Conservation (phyloP, 176 grass and related monocot species). For the Calamus simplicifolius region DNA sequence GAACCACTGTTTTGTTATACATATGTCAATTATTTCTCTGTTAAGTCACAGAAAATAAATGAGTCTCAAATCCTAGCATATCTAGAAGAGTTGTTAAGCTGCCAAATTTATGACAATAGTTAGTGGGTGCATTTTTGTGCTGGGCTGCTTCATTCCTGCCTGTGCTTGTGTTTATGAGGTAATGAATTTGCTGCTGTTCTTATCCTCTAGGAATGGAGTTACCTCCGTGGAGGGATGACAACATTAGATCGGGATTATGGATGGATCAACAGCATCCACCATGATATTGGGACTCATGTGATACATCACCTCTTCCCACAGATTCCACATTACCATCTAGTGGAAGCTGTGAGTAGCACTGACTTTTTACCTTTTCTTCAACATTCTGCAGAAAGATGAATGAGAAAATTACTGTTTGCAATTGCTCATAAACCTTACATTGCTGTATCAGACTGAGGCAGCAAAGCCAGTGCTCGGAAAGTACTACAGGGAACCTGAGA, state of each 20-base stretch:
- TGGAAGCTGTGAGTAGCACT: constrained; percentile 58
- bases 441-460: constrained; percentile 58
- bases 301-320: constrained; percentile 92
- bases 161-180: too few species aligned
- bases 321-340: constrained; percentile 88
- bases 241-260: constrained; percentile 90
- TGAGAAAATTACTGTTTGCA: background rate
- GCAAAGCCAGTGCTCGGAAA: constrained; percentile 90
- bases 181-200: background rate
- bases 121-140: too few species aligned
- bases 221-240: constrained; percentile 83
- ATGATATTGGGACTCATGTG: constrained; percentile 95
- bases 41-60: too few species aligned
- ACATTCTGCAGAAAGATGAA: too few species aligned
- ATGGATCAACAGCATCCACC: constrained; percentile 85
- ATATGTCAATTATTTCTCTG: too few species aligned
- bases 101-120: too few species aligned
- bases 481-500: constrained; percentile 82
- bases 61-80: too few species aligned
- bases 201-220: constrained; percentile 71
- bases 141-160: too few species aligned
- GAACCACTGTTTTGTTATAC: too few species aligned
- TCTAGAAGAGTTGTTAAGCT: too few species aligned
- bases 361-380: too few species aligned
- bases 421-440: constrained; percentile 21